phyloP scores from a whole-genome alignment of 768 basidiomycete genomes.

The Leucogyrophana mollusca region DNA sequence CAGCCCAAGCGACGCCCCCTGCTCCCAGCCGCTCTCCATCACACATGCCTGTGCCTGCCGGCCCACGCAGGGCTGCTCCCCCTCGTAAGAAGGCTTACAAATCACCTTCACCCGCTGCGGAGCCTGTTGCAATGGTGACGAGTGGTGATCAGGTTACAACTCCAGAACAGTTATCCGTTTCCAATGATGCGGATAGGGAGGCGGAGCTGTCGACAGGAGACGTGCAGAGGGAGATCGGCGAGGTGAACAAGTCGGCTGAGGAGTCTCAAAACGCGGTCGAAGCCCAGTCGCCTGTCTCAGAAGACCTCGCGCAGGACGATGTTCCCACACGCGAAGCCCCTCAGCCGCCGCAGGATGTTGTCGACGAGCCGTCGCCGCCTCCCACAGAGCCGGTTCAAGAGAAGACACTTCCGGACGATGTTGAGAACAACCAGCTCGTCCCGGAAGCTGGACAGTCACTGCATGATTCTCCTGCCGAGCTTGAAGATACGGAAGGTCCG shows the following conservation, averaged over 20 bases:
- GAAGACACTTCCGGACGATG: conserved; percentile 10
- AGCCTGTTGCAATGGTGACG: conserved; percentile 10
- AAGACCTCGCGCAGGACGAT: not conserved
- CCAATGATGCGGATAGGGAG: not conserved
- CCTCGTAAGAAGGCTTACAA: conserved; percentile 67
- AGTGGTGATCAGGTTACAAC: conserved; percentile 1
- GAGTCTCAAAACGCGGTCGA: not conserved
- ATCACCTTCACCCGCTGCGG: conserved; percentile 38
- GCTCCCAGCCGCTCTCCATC: conserved; percentile 40
- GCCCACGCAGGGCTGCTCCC: conserved; percentile 71
- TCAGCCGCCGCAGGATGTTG: conserved; percentile 6
- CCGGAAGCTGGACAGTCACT: not conserved
- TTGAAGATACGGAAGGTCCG: conserved; percentile 3
- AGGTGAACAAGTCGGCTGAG: conserved; percentile 4
- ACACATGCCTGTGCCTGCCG: conserved; percentile 74
- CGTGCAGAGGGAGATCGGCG: conserved; percentile 12
- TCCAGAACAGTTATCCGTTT: conserved; percentile 2
- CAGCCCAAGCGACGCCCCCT: conserved; percentile 20
- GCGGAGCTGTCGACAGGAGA: conserved; percentile 3
- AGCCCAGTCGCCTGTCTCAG: not conserved
- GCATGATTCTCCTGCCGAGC: not conserved
- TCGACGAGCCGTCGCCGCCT: conserved; percentile 9
- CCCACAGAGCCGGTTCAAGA: conserved; percentile 12
- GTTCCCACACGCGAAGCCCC: not conserved
- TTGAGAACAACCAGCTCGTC: not conserved